A percentile compares a stretch with the other conserved stretches of the same genome.
phyloP scores from a whole-genome alignment of 805 yeast genomes.

The Maudiozyma saulgeensis region DNA sequence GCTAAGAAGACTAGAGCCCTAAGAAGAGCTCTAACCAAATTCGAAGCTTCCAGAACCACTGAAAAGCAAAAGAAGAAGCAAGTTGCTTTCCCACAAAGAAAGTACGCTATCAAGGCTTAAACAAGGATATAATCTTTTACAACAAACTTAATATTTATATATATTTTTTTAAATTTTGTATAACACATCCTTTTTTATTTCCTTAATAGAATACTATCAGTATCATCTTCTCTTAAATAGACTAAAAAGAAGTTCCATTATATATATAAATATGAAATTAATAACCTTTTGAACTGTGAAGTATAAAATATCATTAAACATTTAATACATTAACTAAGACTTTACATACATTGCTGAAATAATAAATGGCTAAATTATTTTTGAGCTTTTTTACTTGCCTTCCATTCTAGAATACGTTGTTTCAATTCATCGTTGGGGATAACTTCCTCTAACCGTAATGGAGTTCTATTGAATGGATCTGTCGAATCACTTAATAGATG shows the following conservation, averaged over 20 bases:
- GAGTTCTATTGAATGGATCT: constrained; percentile 94
- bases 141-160: not conserved
- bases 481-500: constrained; percentile 91
- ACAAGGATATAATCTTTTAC: not conserved
- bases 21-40: constrained; percentile 91
- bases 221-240: not conserved
- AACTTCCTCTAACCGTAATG: constrained; percentile 82
- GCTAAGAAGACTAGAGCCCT: constrained; percentile 99
- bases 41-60: constrained; percentile 77
- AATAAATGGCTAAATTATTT: not conserved
- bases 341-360: not conserved
- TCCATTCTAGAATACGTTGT: constrained; percentile 50
- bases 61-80: constrained; percentile 86
- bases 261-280: not conserved
- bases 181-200: not conserved
- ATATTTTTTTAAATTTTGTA: not conserved
- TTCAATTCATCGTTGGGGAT: constrained; percentile 65
- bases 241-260: too few species aligned
- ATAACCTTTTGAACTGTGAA: too few species aligned
- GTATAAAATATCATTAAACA: not conserved
- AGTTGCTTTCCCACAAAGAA: constrained; percentile 97
- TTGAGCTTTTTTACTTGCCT: constrained; percentile 32
- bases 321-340: not conserved
- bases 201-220: not conserved
- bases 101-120: constrained; percentile 97